Conservation (phyloP, 352 stramenopile species). For the Phytophthora citricola region DNA sequence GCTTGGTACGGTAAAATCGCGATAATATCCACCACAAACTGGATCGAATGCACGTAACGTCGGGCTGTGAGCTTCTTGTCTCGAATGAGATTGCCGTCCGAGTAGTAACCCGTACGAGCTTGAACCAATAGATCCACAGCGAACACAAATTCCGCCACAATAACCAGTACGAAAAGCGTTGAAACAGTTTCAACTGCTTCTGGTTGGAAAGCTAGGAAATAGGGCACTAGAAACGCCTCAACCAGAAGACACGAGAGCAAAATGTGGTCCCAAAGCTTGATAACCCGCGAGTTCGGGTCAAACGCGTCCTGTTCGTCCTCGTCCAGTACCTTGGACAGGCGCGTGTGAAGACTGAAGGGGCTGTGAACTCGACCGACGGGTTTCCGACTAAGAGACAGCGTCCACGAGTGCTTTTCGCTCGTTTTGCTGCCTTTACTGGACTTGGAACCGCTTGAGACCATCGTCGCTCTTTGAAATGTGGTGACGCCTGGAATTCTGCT, state of each 20-base stretch:
- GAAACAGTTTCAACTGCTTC: constrained; percentile 26
- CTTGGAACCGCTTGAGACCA: constrained; percentile 4
- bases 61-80: constrained; percentile 45
- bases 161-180: constrained; percentile 32
- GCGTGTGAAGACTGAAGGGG: constrained; percentile 24
- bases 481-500: constrained; percentile 5
- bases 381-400: constrained; percentile 6
- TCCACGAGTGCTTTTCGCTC: constrained; percentile 25
- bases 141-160: constrained; percentile 54
- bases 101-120: constrained; percentile 64
- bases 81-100: constrained; percentile 62
- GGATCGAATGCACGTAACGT: constrained; percentile 54
- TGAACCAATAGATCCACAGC: constrained; percentile 63
- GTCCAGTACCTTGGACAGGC: constrained; percentile 15
- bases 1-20: constrained; percentile 43
- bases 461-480: neutral
- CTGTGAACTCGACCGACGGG: constrained; percentile 15
- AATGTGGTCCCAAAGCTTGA: constrained; percentile 64
- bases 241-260: constrained; percentile 53
- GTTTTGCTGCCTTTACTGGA: constrained; percentile 3
- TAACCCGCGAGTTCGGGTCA: constrained; percentile 46
- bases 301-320: constrained; percentile 47
- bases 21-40: constrained; percentile 59
- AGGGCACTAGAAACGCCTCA: constrained; percentile 65
- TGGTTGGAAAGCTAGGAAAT: constrained; percentile 54